A percentile compares a stretch with the other conserved stretches of the same genome.
Conservation (phyloP, 257 asterid species). For the Solanum rostratum region DNA sequence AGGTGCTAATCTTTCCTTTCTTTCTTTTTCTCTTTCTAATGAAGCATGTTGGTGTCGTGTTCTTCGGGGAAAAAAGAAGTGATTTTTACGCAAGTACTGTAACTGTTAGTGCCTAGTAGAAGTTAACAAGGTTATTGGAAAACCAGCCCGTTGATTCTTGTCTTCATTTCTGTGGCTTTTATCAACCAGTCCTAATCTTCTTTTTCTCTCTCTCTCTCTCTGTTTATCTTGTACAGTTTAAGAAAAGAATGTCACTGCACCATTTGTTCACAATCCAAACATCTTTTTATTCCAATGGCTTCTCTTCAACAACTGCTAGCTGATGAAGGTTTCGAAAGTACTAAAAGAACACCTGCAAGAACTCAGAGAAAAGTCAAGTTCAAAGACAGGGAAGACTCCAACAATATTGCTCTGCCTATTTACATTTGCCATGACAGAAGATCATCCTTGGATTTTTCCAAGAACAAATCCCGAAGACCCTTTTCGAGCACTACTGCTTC, state of each 20-base stretch:
- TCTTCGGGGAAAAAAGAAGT: background rate
- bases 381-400: conserved; percentile 31
- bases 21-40: background rate
- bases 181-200: conserved; percentile 3
- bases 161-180: conserved; percentile 15
- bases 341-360: conserved; percentile 8
- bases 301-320: conserved; percentile 60
- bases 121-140: conserved; percentile 1
- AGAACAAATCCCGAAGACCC: conserved; percentile 17
- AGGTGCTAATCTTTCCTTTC: background rate
- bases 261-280: background rate
- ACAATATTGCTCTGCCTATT: conserved; percentile 36
- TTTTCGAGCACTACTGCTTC: conserved; percentile 25
- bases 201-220: conserved; percentile 5
- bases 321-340: conserved; percentile 44
- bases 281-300: conserved; percentile 26
- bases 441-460: conserved; percentile 29
- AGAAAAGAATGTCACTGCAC: conserved; percentile 26
- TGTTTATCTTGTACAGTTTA: conserved; percentile 6
- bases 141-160: conserved; percentile 13
- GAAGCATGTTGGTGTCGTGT: background rate
- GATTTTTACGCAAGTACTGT: background rate
- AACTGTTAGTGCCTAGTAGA: background rate
- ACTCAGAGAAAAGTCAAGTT: conserved; percentile 43
- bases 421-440: conserved; percentile 62